Evolutionary conservation across 192 early-diverging fungal species (phyloP), one percentile per base, ranked within the genome.

Genomic region (Linnemannia schmuckeri): DNA sequence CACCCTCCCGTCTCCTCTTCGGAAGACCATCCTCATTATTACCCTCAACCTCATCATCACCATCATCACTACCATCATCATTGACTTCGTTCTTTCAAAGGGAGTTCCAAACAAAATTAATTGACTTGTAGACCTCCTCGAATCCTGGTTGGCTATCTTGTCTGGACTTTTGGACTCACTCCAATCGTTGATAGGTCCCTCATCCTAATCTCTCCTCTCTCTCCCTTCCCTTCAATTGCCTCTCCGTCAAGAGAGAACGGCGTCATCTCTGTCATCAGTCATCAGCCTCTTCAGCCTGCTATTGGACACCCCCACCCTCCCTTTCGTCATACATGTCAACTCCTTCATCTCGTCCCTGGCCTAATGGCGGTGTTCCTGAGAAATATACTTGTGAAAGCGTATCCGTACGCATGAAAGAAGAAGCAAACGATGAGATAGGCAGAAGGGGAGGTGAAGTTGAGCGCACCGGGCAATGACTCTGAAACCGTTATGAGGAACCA

Each of bases 221-320:
- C 55, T 61, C 17, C 12, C 13, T 30, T 66, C 10, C 12, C 61
- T 46, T 46, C 44, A 46, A 13, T 46, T 13, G 12, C 44, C 12
- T 12, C 61, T 66, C 61, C 9, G 27, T 33, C 61, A 63, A 63
- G 12, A 35, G 24, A 30, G 1, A 17, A 22, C 17, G 33, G 61
- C 61, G 61, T 66, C 61, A 66, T 33, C 61, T 27, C 61, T 66
- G 61, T 66, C 61, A 66, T 66, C 61, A 4, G 61, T 66, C 61
- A 33, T 63, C 27, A 63, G 30, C 27, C 61, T 30, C 12, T 27
- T 30, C 61, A 9, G n/a, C 61, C 10, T 63, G 61, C 30, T 30
- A 63, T 63, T 63, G 61, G 61, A 27, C 12, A n/a, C 2, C n/a
- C 24, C 33, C 27, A 9, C 27, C 7, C 61, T 12, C 7, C 8